Evolutionary conservation across 2,329 filamentous ascomycete genomes (phyloP).

Genomic region (Hypoxylon sp.): DNA sequence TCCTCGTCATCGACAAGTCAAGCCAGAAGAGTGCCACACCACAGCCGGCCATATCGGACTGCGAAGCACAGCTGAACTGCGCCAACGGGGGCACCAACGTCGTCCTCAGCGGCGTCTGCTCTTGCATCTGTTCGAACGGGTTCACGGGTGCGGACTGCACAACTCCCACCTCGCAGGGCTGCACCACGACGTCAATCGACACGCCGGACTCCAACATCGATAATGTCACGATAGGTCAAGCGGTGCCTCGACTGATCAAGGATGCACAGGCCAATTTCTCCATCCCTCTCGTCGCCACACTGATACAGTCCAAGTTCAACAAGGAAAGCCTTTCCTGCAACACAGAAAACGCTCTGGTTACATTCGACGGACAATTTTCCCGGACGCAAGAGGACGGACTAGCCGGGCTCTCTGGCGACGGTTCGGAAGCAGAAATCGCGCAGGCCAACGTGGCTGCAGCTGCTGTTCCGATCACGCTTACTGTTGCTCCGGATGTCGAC

Average conservation of each 20-base stretch:
- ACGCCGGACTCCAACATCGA: constrained; percentile 53
- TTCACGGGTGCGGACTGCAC: constrained; percentile 72
- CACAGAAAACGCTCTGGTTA: constrained; percentile 86
- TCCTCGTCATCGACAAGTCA: constrained; percentile 66
- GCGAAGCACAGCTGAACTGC: constrained; percentile 70
- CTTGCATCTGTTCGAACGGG: constrained; percentile 88
- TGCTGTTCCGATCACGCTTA: constrained; percentile 45
- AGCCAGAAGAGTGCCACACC: constrained; percentile 44
- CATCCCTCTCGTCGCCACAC: constrained; percentile 74
- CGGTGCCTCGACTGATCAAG: constrained; percentile 77
- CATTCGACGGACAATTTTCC: constrained; percentile 70
- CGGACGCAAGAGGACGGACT: constrained; percentile 45
- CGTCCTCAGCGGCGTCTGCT: constrained; percentile 72
- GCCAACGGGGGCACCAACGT: constrained; percentile 83
- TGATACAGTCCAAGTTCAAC: constrained; percentile 80
- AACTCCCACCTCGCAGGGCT: constrained; percentile 56
- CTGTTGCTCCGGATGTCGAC: constrained; percentile 44
- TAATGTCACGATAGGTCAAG: constrained; percentile 82
- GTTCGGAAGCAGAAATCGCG: constrained; percentile 32
- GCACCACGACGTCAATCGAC: constrained; percentile 57
- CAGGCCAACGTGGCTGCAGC: constrained; percentile 37
- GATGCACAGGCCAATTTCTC: constrained; percentile 73
- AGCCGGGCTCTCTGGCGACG: constrained; percentile 39
- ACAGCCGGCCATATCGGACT: constrained; percentile 56
- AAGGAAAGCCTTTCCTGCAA: constrained; percentile 78